phyloP scores from a whole-genome alignment of 768 basidiomycete species.

The Russula emetica region DNA sequence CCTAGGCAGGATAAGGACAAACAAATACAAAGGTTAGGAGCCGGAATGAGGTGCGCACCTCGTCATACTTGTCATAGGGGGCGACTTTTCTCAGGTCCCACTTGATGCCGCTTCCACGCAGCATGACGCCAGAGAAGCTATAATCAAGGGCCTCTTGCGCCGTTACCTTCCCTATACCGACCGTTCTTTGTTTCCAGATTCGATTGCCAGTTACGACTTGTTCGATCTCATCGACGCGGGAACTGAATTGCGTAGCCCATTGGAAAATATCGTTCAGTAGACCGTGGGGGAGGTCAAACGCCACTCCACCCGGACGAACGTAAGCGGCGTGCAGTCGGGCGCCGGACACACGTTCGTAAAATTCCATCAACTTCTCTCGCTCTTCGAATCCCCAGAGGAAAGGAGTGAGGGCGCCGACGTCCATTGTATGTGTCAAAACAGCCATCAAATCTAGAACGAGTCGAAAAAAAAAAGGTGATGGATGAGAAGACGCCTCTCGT shows the following conservation, averaged over 20 bases:
- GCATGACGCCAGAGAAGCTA: slow-evolving; percentile 95
- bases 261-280: slow-evolving; percentile 97
- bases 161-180: slow-evolving; percentile 86
- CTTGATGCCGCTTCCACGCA: slow-evolving; percentile 86
- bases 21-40: slow-evolving; percentile 21
- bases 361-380: slow-evolving; percentile 99
- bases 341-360: slow-evolving; percentile 98
- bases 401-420: slow-evolving; percentile 96
- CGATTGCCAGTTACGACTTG: slow-evolving; percentile 97
- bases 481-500: slow-evolving; percentile 4
- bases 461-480: background rate
- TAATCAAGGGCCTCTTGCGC: slow-evolving; percentile 91
- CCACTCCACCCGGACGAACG: slow-evolving; percentile 95
- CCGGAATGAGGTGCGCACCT: slow-evolving; percentile 47
- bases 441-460: slow-evolving; percentile 83
- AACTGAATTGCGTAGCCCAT: slow-evolving; percentile 93
- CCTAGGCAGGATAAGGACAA: slow-evolving; percentile 41
- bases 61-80: slow-evolving; percentile 95
- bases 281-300: slow-evolving; percentile 97
- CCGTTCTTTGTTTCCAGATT: slow-evolving; percentile 95
- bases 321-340: slow-evolving; percentile 98
- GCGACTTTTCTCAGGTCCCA: slow-evolving; percentile 92
- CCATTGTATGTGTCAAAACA: slow-evolving; percentile 91
- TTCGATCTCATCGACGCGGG: slow-evolving; percentile 93
- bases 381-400: slow-evolving; percentile 99